Evolutionary conservation across 2,329 filamentous ascomycete genomes (phyloP).

Genomic region (Diatrype stigma): DNA sequence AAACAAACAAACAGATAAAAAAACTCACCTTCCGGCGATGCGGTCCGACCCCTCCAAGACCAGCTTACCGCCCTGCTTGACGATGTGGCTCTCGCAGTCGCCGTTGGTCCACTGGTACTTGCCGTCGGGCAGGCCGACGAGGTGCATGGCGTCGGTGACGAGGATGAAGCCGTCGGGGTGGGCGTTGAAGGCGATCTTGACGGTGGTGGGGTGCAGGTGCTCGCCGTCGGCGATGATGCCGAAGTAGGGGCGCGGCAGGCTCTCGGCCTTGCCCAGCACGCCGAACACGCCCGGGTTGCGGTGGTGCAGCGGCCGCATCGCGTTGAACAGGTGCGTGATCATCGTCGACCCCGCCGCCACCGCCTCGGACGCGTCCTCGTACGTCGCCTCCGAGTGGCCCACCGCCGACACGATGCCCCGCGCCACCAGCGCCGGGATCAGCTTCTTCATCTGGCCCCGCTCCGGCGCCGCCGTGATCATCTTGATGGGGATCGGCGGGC

Average conservation of each 20-base stretch:
- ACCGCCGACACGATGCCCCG: conserved; percentile 73
- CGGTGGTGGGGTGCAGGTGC: conserved; percentile 80
- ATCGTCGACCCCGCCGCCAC: conserved; percentile 75
- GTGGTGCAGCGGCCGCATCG: conserved; percentile 86
- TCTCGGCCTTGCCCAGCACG: conserved; percentile 66
- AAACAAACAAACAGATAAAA: neutral
- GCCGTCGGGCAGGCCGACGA: conserved; percentile 80
- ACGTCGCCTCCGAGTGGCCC: conserved; percentile 83
- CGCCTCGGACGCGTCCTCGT: conserved; percentile 71
- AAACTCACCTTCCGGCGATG: conserved; percentile 67
- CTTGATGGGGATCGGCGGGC: conserved; percentile 49
- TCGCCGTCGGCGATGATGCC: conserved; percentile 89
- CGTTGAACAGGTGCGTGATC: conserved; percentile 93
- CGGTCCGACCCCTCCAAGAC: conserved; percentile 74
- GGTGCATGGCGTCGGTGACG: conserved; percentile 88
- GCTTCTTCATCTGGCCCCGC: conserved; percentile 61
- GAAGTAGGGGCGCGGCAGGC: conserved; percentile 65
- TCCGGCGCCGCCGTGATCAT: conserved; percentile 88
- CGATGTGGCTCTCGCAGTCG: conserved; percentile 50
- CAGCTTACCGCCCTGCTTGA: conserved; percentile 69
- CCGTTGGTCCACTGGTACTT: conserved; percentile 83
- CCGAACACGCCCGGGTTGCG: conserved; percentile 89
- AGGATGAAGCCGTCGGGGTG: conserved; percentile 82
- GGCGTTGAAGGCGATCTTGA: conserved; percentile 85
- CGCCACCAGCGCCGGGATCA: conserved; percentile 63